Evolutionary conservation across 176 grass and related monocot species (phyloP).

Genomic region (Triticum timopheevii): DNA sequence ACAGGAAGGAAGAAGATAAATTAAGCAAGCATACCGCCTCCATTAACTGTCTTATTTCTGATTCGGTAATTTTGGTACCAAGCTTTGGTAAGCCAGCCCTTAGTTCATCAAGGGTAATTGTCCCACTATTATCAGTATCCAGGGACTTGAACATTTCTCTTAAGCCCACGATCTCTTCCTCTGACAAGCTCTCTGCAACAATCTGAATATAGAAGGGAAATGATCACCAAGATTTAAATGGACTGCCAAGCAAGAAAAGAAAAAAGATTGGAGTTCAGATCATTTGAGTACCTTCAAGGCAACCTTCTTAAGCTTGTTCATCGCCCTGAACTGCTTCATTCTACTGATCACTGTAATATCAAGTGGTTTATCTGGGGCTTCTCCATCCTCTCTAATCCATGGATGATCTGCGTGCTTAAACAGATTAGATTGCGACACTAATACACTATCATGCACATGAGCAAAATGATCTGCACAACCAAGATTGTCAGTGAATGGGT

Average conservation of each 20-base stretch:
- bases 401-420: conserved; percentile 66
- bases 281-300: conserved; percentile 70
- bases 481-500: not conserved
- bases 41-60: conserved; percentile 83
- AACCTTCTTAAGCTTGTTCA: conserved; percentile 99
- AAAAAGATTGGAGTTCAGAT: not conserved
- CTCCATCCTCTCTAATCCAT: conserved; percentile 93
- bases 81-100: conserved; percentile 92
- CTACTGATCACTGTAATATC: conserved; percentile 81
- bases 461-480: not conserved
- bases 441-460: conserved; percentile 7
- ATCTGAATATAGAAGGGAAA: conserved; percentile 50
- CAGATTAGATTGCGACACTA: conserved; percentile 30
- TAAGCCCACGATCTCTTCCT: conserved; percentile 93
- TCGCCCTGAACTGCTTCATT: conserved; percentile 98
- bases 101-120: conserved; percentile 84
- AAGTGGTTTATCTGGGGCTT: conserved; percentile 84
- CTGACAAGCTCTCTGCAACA: conserved; percentile 86
- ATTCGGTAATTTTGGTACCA: conserved; percentile 84
- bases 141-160: conserved; percentile 94
- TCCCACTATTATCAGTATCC: conserved; percentile 92
- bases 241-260: not conserved
- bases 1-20: not conserved
- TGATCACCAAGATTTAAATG: not conserved
- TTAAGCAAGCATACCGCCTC: conserved; percentile 63